phyloP scores from a whole-genome alignment of 805 yeast genomes.

The Saccharomycopsis vini region DNA sequence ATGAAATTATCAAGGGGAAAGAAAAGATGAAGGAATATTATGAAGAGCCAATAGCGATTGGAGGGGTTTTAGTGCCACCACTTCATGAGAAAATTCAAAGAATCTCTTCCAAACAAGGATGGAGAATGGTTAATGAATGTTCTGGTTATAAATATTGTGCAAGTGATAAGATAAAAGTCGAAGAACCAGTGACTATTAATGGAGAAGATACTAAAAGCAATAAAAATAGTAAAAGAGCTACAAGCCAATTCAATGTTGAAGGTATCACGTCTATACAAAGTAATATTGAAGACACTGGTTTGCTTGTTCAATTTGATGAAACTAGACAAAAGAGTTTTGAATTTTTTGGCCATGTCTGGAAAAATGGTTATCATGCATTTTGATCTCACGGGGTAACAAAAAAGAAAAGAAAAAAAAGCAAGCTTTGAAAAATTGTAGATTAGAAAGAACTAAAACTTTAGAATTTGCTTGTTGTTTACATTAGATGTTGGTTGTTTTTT shows the following conservation, averaged over 20 bases:
- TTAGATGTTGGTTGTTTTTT: no score
- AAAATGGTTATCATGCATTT: conserved; percentile 7
- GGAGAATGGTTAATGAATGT: conserved; percentile 46
- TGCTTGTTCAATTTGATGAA: conserved; percentile 5
- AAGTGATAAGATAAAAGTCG: conserved; percentile 39
- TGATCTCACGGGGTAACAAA: no score
- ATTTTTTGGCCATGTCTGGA: conserved; percentile 15
- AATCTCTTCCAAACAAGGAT: conserved; percentile 27
- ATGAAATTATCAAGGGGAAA: not conserved
- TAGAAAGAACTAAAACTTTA: no score
- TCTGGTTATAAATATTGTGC: conserved; percentile 54
- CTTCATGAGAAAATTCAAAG: conserved; percentile 6
- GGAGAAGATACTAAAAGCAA: not conserved
- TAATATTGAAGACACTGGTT: conserved; percentile 3
- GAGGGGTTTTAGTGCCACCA: conserved; percentile 11
- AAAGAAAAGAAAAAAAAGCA: no score
- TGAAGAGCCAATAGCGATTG: conserved; percentile 3
- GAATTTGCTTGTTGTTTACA: not conserved
- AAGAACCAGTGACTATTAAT: conserved; percentile 7
- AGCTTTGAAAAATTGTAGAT: no score
- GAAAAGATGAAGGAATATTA: conserved; percentile 7
- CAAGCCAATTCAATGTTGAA: not conserved
- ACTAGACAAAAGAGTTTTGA: conserved; percentile 5
- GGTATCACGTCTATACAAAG: not conserved
- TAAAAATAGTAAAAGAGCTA: not conserved